Evolutionary conservation across 495 filamentous ascomycete genomes (phyloP).

Genomic region (Immersiella caudata): DNA sequence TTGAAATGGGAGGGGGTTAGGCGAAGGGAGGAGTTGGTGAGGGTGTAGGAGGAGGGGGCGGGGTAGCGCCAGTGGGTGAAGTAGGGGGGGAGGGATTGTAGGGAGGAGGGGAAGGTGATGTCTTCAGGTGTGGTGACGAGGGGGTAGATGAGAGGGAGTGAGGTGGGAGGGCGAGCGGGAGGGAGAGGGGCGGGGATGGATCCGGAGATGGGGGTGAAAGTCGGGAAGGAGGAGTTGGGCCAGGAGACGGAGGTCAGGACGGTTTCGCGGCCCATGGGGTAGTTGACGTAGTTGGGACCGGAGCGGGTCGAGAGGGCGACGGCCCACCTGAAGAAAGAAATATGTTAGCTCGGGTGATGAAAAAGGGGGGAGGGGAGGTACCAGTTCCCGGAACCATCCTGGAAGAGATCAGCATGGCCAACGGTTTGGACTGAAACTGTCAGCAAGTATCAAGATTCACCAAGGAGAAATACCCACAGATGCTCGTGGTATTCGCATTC

Average conservation of each 20-base stretch:
- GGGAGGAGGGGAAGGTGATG: constrained; percentile 43
- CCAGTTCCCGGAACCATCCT: constrained; percentile 58
- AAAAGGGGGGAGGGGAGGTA: constrained; percentile 30
- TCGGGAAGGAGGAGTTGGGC: constrained; percentile 45
- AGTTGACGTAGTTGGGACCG: constrained; percentile 49
- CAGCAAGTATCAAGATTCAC: too few species aligned
- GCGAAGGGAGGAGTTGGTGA: constrained; percentile 48
- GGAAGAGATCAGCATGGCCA: constrained; percentile 55
- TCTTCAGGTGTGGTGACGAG: constrained; percentile 43
- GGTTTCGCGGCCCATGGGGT: constrained; percentile 64
- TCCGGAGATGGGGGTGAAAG: constrained; percentile 49
- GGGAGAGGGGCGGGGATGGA: not conserved
- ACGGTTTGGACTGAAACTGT: constrained; percentile 51
- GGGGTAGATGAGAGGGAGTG: not conserved
- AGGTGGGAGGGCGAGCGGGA: not conserved
- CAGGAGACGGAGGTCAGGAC: constrained; percentile 58
- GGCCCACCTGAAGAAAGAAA: constrained; percentile 38
- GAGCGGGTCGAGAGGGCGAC: constrained; percentile 52
- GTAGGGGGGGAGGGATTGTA: constrained; percentile 42
- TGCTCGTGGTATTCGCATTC: constrained; percentile 52
- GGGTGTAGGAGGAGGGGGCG: constrained; percentile 38
- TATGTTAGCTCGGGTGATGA: not conserved
- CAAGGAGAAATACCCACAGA: constrained; percentile 37
- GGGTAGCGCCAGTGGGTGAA: constrained; percentile 56
- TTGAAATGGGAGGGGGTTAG: constrained; percentile 50